These are phyloP conservation scores for Pseudogymnoascus sp. DNA, from an alignment of 2,329 filamentous ascomycete species.

Conservation along the genomic window DNA sequence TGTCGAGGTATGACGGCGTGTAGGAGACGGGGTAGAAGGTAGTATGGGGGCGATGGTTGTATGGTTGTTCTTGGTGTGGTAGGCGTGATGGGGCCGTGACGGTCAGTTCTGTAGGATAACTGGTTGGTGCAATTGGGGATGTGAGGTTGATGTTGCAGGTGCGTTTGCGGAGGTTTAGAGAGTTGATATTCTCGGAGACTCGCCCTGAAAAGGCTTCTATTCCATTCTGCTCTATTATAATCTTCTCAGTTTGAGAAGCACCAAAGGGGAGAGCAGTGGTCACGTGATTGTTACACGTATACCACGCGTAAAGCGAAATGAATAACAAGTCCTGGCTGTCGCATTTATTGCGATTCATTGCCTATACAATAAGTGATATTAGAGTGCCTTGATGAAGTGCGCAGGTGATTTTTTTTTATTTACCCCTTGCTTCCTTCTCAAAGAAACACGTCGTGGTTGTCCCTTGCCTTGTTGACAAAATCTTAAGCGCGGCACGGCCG, in stretches of 20 bases:
- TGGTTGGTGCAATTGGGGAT: too few relatives aligned
- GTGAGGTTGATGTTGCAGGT: too few relatives aligned
- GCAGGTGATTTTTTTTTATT: not conserved
- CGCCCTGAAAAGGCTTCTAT: not conserved
- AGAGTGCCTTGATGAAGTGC: not conserved
- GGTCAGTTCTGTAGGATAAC: too few relatives aligned
- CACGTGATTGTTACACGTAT: not conserved
- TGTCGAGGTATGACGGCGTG: too few relatives aligned
- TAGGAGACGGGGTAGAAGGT: too few relatives aligned
- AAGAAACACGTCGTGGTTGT: not conserved
- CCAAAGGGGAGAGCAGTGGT: not conserved
- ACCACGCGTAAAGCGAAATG: not conserved
- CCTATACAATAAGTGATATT: not conserved
- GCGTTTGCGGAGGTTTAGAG: too few relatives aligned
- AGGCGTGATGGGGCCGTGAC: too few relatives aligned
- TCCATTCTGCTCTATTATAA: not conserved
- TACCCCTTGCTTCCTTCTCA: not conserved
- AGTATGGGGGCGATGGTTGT: too few relatives aligned
- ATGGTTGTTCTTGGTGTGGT: too few relatives aligned
- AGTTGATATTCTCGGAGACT: too few relatives aligned
- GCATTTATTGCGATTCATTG: not conserved
- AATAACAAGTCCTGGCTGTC: not conserved
- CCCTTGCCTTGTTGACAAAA: not conserved
- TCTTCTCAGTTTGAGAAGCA: not conserved
- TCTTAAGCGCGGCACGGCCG: conserved; percentile 6